These are phyloP conservation scores for Daldinia loculata DNA, from an alignment of 495 filamentous ascomycete species.

Conservation along the genomic window DNA sequence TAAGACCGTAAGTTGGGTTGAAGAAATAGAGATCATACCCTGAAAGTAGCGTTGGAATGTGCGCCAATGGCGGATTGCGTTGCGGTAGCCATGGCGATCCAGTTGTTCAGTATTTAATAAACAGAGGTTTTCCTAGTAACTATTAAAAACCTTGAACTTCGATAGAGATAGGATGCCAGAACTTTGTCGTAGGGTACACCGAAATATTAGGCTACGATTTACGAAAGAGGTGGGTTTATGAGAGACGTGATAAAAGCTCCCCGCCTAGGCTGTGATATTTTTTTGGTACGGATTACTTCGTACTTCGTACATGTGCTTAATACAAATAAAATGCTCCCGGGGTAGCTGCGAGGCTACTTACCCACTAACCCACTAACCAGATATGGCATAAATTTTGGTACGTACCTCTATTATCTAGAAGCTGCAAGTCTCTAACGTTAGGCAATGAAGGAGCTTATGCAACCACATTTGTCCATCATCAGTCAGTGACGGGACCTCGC, in stretches of 20 bases:
- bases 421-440: conserved; percentile 36
- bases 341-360: conserved; percentile 46
- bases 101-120: neutral
- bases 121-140: neutral
- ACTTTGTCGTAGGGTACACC: neutral
- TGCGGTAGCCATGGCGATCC: conserved; percentile 71
- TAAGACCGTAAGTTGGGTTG: conserved; percentile 8
- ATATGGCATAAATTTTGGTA: conserved; percentile 13
- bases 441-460: conserved; percentile 45
- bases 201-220: neutral
- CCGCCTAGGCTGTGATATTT: conserved; percentile 37
- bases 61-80: conserved; percentile 58
- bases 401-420: conserved; percentile 18
- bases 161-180: neutral
- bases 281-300: no score
- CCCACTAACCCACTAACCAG: conserved; percentile 23
- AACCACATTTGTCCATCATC: conserved; percentile 35
- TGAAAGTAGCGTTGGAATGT: conserved; percentile 80
- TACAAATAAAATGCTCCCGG: conserved; percentile 29
- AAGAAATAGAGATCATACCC: conserved; percentile 61
- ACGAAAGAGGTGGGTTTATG: neutral
- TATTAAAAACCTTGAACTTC: neutral
- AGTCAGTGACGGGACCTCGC: conserved; percentile 22
- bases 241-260: conserved; percentile 15
- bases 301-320: conserved; percentile 10